These are phyloP conservation scores for Globisporangium splendens DNA, from an alignment of 352 stramenopile species.

Conservation along the genomic window DNA sequence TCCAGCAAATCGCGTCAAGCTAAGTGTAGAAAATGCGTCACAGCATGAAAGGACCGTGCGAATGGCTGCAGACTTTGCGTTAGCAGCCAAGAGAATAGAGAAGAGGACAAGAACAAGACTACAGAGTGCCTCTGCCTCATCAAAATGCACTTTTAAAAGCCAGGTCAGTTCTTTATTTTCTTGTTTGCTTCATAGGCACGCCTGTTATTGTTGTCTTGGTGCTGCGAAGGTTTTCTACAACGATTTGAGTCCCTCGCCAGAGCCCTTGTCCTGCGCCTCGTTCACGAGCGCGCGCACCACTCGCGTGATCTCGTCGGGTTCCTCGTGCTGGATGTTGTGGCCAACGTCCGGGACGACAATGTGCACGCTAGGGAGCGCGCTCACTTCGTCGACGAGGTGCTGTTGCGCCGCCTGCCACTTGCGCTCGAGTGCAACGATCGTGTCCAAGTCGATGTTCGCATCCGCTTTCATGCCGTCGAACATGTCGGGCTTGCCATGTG, in stretches of 20 bases:
- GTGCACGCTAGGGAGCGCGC: slow-evolving; percentile 34
- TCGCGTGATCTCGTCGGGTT: slow-evolving; percentile 52
- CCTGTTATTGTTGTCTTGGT: not conserved
- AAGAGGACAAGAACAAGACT: too few relatives aligned
- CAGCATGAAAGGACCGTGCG: not conserved
- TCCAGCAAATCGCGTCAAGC: slow-evolving; percentile 17
- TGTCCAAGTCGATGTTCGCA: slow-evolving; percentile 32
- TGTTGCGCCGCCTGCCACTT: slow-evolving; percentile 69
- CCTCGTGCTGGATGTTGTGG: slow-evolving; percentile 75
- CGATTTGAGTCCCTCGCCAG: slow-evolving; percentile 8
- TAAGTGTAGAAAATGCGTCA: slow-evolving; percentile 1
- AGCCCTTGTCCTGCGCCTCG: slow-evolving; percentile 15
- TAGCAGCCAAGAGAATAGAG: too few relatives aligned
- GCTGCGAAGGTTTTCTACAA: not conserved
- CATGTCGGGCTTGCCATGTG: slow-evolving; percentile 58
- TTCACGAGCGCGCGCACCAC: slow-evolving; percentile 54
- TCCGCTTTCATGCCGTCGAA: slow-evolving; percentile 70
- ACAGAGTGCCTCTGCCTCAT: too few relatives aligned
- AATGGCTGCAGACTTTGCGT: too few relatives aligned
- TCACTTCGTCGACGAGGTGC: slow-evolving; percentile 43
- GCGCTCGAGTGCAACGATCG: slow-evolving; percentile 43
- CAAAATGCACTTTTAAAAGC: too few relatives aligned
- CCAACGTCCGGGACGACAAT: slow-evolving; percentile 48
- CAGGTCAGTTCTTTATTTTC: too few relatives aligned
- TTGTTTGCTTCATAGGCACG: too few relatives aligned